phyloP scores from a whole-genome alignment of 1,284 basidiomycete species.

The Trametes sp. region DNA sequence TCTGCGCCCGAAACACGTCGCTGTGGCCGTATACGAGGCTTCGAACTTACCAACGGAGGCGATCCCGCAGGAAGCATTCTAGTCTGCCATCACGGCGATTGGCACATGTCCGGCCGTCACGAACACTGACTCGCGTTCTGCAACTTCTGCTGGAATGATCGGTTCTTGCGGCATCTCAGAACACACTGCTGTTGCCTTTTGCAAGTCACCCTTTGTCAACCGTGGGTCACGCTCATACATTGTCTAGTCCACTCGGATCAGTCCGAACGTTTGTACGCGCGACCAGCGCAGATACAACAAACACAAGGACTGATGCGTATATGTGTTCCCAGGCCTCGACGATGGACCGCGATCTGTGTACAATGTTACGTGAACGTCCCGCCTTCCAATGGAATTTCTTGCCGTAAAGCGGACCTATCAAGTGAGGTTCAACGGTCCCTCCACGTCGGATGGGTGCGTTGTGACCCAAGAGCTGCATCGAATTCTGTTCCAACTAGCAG shows the following conservation, averaged over 20 bases:
- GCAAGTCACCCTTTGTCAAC: constrained; percentile 18
- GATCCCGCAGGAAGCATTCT: background rate
- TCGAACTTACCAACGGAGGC: background rate
- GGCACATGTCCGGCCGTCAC: constrained; percentile 19
- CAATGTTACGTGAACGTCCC: constrained; percentile 14
- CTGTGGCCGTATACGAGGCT: background rate
- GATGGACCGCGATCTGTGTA: constrained; percentile 2
- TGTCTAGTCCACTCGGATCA: constrained; percentile 22
- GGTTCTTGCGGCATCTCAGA: constrained; percentile 9
- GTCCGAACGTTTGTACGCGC: constrained; percentile 10
- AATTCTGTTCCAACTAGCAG: background rate
- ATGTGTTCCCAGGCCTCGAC: constrained; percentile 15
- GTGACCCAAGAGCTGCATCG: background rate
- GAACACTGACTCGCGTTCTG: constrained; percentile 8
- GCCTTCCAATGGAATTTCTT: constrained; percentile 5
- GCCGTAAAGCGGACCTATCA: constrained; percentile 2
- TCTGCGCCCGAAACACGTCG: background rate
- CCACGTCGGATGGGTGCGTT: background rate
- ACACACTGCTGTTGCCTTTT: constrained; percentile 15
- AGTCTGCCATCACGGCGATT: constrained; percentile 23
- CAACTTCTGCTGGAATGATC: background rate
- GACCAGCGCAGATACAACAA: constrained; percentile 11
- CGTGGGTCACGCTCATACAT: constrained; percentile 9
- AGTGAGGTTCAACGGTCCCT: background rate
- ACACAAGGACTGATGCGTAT: constrained; percentile 9